Conservation (phyloP, 2,329 filamentous ascomycete genomes). For the Verticillium longisporum region DNA sequence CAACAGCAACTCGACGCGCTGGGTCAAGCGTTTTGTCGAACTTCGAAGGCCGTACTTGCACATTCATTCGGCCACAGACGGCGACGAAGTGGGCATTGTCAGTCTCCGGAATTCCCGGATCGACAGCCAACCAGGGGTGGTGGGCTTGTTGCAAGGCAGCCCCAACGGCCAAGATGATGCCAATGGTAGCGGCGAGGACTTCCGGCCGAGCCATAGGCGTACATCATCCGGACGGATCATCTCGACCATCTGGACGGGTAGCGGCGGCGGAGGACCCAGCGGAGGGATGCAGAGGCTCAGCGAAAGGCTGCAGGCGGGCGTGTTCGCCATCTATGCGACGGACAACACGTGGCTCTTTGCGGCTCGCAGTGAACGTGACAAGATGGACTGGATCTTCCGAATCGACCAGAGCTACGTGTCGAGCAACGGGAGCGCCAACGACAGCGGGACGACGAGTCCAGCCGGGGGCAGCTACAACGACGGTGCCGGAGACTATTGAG, state of each 20-base stretch:
- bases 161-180: slow-evolving; percentile 23
- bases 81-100: slow-evolving; percentile 85
- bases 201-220: slow-evolving; percentile 39
- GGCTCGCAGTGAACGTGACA: slow-evolving; percentile 80
- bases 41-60: slow-evolving; percentile 87
- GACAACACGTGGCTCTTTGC: slow-evolving; percentile 96
- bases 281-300: slow-evolving; percentile 45
- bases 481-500: slow-evolving; percentile 2
- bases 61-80: slow-evolving; percentile 76
- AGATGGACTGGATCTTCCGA: slow-evolving; percentile 93
- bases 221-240: slow-evolving; percentile 45
- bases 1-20: slow-evolving; percentile 72
- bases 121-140: slow-evolving; percentile 84
- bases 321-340: slow-evolving; percentile 91
- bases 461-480: slow-evolving; percentile 4
- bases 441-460: slow-evolving; percentile 32
- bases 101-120: slow-evolving; percentile 86
- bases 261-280: slow-evolving; percentile 25
- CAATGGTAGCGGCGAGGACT: slow-evolving; percentile 24
- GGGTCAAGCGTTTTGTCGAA: slow-evolving; percentile 91
- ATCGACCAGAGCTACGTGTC: slow-evolving; percentile 74
- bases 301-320: slow-evolving; percentile 58
- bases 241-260: slow-evolving; percentile 48
- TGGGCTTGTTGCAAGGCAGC: slow-evolving; percentile 60
- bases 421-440: slow-evolving; percentile 32